phyloP scores from a whole-genome alignment of 1,139 yeast genomes.

The Candida frijolesensis region DNA sequence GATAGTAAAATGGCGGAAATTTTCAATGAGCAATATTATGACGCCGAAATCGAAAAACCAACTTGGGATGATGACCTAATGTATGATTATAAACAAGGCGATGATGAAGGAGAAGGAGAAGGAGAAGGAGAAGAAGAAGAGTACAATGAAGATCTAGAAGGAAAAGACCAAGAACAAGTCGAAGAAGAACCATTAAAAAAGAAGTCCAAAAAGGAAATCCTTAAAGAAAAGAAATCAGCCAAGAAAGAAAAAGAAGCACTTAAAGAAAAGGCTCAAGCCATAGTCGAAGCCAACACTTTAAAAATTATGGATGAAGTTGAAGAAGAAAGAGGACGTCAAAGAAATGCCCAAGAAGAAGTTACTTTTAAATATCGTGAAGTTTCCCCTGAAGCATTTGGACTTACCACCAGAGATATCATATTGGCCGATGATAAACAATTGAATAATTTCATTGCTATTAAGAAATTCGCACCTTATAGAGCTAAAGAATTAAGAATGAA shows the following conservation, averaged over 20 bases:
- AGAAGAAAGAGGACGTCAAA: conserved; percentile 60
- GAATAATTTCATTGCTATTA: conserved; percentile 82
- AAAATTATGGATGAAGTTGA: conserved; percentile 62
- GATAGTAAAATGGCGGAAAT: conserved; percentile 82
- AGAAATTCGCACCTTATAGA: conserved; percentile 92
- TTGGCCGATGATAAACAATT: conserved; percentile 86
- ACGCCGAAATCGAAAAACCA: conserved; percentile 50
- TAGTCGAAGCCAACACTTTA: conserved; percentile 52
- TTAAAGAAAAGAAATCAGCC: conserved; percentile 57
- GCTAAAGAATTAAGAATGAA: conserved; percentile 69
- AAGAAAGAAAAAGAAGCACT: conserved; percentile 66
- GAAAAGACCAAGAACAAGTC: conserved; percentile 39
- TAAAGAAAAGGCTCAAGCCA: conserved; percentile 68
- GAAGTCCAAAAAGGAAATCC: conserved; percentile 51
- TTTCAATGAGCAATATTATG: conserved; percentile 81
- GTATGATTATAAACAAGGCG: conserved; percentile 27
- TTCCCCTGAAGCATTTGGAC: conserved; percentile 91
- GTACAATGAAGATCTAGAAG: conserved; percentile 24
- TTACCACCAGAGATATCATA: conserved; percentile 82
- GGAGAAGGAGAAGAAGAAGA: conserved; percentile 22
- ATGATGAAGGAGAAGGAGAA: conserved; percentile 37
- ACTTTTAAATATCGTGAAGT: conserved; percentile 89
- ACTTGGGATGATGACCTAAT: conserved; percentile 37
- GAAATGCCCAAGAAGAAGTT: conserved; percentile 34
- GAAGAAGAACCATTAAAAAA: conserved; percentile 29